phyloP scores from a whole-genome alignment of 352 stramenopile species.

The Phytophthora podocarpi region DNA sequence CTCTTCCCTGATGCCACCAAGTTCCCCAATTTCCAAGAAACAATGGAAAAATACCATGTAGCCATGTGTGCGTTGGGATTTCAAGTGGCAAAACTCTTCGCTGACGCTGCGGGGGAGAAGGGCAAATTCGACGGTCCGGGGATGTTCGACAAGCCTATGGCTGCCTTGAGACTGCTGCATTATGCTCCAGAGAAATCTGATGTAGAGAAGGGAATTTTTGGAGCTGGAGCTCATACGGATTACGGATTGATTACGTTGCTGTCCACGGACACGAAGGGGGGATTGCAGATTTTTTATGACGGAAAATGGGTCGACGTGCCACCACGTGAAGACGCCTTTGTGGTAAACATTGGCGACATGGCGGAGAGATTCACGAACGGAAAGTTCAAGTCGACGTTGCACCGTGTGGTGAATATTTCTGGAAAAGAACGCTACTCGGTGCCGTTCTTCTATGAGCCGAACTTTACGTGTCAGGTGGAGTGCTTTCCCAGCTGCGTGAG shows the following conservation, averaged over 20 bases:
- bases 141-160: slow-evolving; percentile 83
- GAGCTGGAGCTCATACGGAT: slow-evolving; percentile 77
- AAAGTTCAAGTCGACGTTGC: slow-evolving; percentile 62
- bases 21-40: slow-evolving; percentile 54
- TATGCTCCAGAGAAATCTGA: slow-evolving; percentile 76
- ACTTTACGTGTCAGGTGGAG: slow-evolving; percentile 69
- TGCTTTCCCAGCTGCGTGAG: slow-evolving; percentile 68
- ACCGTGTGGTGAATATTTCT: slow-evolving; percentile 66
- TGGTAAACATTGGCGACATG: slow-evolving; percentile 82
- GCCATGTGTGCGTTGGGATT: slow-evolving; percentile 60
- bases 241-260: slow-evolving; percentile 76
- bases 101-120: slow-evolving; percentile 51
- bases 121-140: slow-evolving; percentile 53
- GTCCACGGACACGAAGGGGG: slow-evolving; percentile 61
- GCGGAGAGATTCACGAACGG: slow-evolving; percentile 80
- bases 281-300: slow-evolving; percentile 64
- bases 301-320: slow-evolving; percentile 67
- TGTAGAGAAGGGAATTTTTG: slow-evolving; percentile 62
- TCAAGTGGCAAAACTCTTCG: slow-evolving; percentile 60
- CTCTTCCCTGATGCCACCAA: slow-evolving; percentile 52
- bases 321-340: slow-evolving; percentile 55
- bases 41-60: slow-evolving; percentile 57
- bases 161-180: slow-evolving; percentile 76
- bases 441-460: slow-evolving; percentile 82
- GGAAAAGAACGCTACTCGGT: slow-evolving; percentile 75